Evolutionary conservation across 129 eudicot genomes (phyloP).

Genomic region (Flaveria brownii): DNA sequence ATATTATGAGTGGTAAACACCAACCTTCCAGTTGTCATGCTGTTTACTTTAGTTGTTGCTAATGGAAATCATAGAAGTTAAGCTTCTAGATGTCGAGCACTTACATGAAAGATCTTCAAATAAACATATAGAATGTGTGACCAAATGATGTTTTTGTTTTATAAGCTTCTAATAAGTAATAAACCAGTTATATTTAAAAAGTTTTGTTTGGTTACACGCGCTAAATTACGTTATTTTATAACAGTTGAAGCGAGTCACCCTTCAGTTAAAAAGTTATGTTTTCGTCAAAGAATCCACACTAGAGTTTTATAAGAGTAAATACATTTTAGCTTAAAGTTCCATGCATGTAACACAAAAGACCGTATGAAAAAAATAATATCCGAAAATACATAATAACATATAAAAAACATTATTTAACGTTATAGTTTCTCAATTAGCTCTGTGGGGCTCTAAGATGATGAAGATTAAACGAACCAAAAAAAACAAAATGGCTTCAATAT

Average conservation of each 20-base stretch:
- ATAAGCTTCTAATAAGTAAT: background rate
- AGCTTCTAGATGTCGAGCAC: background rate
- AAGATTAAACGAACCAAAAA: background rate
- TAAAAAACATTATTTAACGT: background rate
- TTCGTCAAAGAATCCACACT: too few species aligned
- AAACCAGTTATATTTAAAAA: too few species aligned
- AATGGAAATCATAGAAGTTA: conserved; percentile 7
- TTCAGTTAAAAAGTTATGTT: too few species aligned
- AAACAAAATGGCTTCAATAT: background rate
- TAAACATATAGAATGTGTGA: background rate
- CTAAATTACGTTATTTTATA: too few species aligned
- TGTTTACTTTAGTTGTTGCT: conserved; percentile 14
- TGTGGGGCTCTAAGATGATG: background rate
- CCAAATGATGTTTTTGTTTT: background rate
- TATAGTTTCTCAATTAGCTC: background rate
- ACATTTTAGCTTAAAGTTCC: too few species aligned
- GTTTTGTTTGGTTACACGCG: too few species aligned
- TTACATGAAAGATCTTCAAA: background rate
- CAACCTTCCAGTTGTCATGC: conserved; percentile 35
- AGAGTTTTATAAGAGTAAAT: too few species aligned
- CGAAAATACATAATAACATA: background rate
- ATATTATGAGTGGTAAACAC: conserved; percentile 23
- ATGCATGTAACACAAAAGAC: background rate
- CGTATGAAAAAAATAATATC: background rate
- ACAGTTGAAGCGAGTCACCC: too few species aligned